Evolutionary conservation across 108 stramenopile genomes (phyloP), one percentile per base, ranked within the genome.

Genomic region (Conticribra guillardii): DNA sequence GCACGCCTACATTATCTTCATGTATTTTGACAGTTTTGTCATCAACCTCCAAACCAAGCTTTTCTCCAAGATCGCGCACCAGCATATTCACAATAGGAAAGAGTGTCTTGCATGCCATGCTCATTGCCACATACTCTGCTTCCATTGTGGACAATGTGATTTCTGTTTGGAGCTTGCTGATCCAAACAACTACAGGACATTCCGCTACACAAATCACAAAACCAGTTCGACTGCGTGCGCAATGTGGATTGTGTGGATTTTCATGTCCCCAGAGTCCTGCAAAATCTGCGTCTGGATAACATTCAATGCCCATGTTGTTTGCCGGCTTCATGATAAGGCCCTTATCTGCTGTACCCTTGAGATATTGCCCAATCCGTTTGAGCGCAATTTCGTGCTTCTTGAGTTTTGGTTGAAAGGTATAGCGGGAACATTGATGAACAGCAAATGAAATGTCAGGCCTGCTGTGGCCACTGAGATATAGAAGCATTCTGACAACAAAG

Each of bases 1-100:
- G 61, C 0, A 80, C 80, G 18, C 78, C 82, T 19, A 45, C 65
- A 41, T 89, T 85, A 57, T 88, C 84, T 69, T 88, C 84, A 16
- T 54, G 61, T 0, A 88, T 60, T 15, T 27, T 81, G 1, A 67
- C 54, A 26, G 79, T 54, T 41, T 84, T 48, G 8, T 53, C n/a
- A 21, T 74, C 8, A 29, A 48, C 37, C 16, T 29, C 0, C 11
- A 73, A 0, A 11, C 50, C 50, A 28, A 78, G 5, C 3, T n/a
- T 19, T 8, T 34, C 14, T 27, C 32, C 9, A 4, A 83, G 19
- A 15, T 22, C 30, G 26, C 66, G 2, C 1, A 79, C 49, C n/a
- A n/a, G n/a, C 5, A 80, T 31, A 31, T 69, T 52, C 2, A 59
- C 33, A n/a, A 84, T 11, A 18, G 83, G 81, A 18, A 88, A 32